phyloP scores from a whole-genome alignment of 768 basidiomycete species.

The Termitomyces sp. region DNA sequence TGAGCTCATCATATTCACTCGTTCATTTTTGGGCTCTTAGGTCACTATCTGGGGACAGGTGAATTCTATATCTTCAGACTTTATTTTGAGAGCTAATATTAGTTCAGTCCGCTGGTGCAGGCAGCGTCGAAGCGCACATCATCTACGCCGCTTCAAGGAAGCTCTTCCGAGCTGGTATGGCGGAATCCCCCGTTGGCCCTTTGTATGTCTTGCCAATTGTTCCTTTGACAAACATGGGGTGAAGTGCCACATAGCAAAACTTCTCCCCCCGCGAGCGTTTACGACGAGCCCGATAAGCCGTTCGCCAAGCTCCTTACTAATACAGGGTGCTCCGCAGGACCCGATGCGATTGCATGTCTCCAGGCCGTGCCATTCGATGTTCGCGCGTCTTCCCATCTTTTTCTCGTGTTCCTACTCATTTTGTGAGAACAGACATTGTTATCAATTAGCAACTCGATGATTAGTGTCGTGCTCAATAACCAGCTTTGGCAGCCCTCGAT shows the following conservation, averaged over 20 bases:
- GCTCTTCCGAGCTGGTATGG: constrained; percentile 48
- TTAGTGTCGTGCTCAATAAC: constrained; percentile 35
- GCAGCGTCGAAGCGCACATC: constrained; percentile 43
- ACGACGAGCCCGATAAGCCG: constrained; percentile 46
- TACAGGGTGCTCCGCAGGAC: constrained; percentile 45
- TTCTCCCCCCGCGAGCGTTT: constrained; percentile 36
- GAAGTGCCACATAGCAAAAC: constrained; percentile 36
- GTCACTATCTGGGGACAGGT: constrained; percentile 48
- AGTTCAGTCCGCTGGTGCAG: constrained; percentile 42
- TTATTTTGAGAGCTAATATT: not conserved
- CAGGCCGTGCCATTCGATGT: constrained; percentile 41
- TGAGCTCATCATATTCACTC: not conserved
- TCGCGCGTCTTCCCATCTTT: not conserved
- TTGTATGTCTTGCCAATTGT: constrained; percentile 31
- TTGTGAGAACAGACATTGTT: constrained; percentile 33
- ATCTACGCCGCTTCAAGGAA: constrained; percentile 30
- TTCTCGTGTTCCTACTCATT: not conserved
- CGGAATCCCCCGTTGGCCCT: constrained; percentile 48
- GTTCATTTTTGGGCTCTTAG: constrained; percentile 18
- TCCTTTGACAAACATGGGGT: not conserved
- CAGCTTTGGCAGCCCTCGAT: constrained; percentile 57
- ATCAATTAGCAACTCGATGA: constrained; percentile 42
- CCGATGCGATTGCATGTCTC: constrained; percentile 37
- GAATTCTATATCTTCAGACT: no score
- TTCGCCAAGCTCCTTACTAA: constrained; percentile 39